Evolutionary conservation across 2,329 filamentous ascomycete species (phyloP).

Genomic region (Septoria linicola): DNA sequence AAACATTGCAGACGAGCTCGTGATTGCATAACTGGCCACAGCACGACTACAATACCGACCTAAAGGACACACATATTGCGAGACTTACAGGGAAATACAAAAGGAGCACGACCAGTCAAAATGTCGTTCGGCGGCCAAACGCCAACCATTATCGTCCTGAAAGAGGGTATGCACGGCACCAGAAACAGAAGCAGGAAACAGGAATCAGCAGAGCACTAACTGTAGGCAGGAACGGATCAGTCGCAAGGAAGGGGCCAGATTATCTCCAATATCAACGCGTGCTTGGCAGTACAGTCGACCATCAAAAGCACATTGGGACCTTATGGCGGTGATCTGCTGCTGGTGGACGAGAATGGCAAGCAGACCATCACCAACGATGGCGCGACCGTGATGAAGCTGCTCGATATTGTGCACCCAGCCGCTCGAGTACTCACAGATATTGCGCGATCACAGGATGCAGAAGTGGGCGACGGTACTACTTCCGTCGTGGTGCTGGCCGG

Average conservation of each 20-base stretch:
- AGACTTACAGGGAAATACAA: neutral
- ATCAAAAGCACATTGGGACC: constrained; percentile 95
- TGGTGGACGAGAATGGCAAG: constrained; percentile 91
- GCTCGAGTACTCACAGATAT: constrained; percentile 97
- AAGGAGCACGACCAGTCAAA: no score
- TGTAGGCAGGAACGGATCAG: constrained; percentile 77
- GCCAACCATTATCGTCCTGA: constrained; percentile 95
- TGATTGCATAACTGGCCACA: neutral
- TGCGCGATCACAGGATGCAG: constrained; percentile 95
- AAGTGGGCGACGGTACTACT: constrained; percentile 97
- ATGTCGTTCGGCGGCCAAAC: constrained; percentile 99
- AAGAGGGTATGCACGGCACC: constrained; percentile 76
- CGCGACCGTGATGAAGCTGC: constrained; percentile 98
- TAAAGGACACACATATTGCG: neutral
- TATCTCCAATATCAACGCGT: constrained; percentile 97
- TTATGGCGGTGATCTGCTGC: constrained; percentile 92
- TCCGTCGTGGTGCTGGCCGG: constrained; percentile 97
- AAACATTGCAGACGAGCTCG: neutral
- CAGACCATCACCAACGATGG: constrained; percentile 99
- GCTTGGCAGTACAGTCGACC: constrained; percentile 89
- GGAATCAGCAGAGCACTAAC: constrained; percentile 22
- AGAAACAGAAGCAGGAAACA: constrained; percentile 4
- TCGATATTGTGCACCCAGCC: constrained; percentile 97
- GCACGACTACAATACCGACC: neutral
- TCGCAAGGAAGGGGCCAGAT: constrained; percentile 97